phyloP scores from a whole-genome alignment of 2,329 filamentous ascomycete genomes.

The Phoma sp. region DNA sequence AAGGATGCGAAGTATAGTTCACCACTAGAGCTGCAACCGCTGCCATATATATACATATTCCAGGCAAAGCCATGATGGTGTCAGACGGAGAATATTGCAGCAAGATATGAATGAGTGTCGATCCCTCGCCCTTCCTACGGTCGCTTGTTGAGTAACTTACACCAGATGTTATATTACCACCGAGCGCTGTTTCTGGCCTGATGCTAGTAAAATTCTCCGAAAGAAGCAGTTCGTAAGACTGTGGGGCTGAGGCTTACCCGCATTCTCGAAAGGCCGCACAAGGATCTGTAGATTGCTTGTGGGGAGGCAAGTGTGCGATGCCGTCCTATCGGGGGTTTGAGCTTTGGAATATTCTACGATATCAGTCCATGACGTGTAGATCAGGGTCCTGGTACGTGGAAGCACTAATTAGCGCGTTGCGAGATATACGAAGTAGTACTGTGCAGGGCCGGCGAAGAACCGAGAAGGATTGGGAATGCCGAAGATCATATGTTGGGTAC shows the following conservation, averaged over 20 bases:
- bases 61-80: no score
- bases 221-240: background rate
- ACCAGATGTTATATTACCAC: background rate
- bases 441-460: background rate
- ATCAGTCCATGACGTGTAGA: background rate
- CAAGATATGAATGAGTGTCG: background rate
- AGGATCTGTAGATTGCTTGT: slow-evolving; percentile 8
- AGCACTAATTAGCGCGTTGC: slow-evolving; percentile 3
- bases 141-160: no score
- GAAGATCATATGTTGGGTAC: no score
- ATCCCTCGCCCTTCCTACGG: background rate
- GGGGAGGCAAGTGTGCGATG: slow-evolving; percentile 1
- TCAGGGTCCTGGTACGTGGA: slow-evolving; percentile 10
- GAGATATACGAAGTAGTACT: background rate
- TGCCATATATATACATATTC: background rate
- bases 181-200: background rate
- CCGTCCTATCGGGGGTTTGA: slow-evolving; percentile 7
- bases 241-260: background rate
- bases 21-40: background rate
- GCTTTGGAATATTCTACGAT: background rate
- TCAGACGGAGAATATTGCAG: slow-evolving; percentile 7
- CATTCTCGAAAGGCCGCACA: background rate
- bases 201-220: background rate
- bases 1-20: background rate
- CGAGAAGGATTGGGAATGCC: background rate